Evolutionary conservation across 805 yeast genomes (phyloP).

Genomic region (Candida krabiensis): DNA sequence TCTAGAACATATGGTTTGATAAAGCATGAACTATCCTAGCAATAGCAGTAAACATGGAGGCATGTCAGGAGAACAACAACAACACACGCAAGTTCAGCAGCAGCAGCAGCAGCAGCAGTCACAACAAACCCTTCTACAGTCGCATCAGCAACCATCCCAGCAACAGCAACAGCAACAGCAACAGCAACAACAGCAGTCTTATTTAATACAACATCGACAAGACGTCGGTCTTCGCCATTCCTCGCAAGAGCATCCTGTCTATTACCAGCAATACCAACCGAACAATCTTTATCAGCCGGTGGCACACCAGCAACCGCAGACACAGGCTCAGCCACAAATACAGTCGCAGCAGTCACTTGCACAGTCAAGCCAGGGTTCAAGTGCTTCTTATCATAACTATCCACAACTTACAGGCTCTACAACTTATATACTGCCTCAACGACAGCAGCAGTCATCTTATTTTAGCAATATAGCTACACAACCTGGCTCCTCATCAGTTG

Average conservation of each 20-base stretch:
- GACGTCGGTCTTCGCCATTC: neutral
- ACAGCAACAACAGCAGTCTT: neutral
- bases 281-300: neutral
- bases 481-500: neutral
- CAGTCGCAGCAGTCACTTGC: neutral
- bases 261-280: neutral
- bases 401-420: neutral
- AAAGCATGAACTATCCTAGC: conserved; percentile 4
- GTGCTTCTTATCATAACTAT: neutral
- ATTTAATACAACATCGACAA: no score
- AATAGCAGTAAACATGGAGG: neutral
- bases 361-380: neutral
- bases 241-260: neutral
- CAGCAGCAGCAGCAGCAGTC: conserved; percentile 7
- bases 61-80: conserved; percentile 5
- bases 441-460: conserved; percentile 2
- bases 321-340: conserved; percentile 1
- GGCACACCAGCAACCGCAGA: neutral
- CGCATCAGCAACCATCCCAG: conserved; percentile 1
- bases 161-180: conserved; percentile 2
- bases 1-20: neutral
- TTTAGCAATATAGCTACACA: neutral
- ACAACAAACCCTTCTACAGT: conserved; percentile 7
- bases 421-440: conserved; percentile 3
- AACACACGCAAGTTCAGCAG: conserved; percentile 8